Conservation (phyloP, 352 stramenopile species). For the Phytophthora foliorum region DNA sequence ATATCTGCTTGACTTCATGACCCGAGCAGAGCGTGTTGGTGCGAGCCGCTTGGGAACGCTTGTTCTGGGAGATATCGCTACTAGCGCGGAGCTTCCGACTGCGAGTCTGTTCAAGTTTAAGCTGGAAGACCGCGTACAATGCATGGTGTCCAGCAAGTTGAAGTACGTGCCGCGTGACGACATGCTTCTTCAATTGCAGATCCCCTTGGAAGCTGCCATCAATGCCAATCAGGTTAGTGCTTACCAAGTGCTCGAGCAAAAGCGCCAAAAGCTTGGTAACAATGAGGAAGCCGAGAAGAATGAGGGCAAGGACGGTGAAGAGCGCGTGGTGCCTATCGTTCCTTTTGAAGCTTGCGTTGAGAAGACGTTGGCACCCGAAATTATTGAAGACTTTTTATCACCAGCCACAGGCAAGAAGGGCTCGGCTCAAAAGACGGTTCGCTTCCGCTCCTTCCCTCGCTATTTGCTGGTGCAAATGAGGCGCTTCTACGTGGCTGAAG, state of each 20-base stretch:
- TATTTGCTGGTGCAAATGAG: conserved; percentile 98
- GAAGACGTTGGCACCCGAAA: conserved; percentile 89
- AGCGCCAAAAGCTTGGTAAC: conserved; percentile 88
- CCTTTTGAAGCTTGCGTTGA: conserved; percentile 96
- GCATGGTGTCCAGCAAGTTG: conserved; percentile 79
- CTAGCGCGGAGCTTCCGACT: conserved; percentile 62
- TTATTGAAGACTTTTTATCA: conserved; percentile 94
- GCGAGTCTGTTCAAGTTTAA: conserved; percentile 95
- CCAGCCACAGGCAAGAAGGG: conserved; percentile 82
- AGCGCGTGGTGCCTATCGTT: conserved; percentile 93
- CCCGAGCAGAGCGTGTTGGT: conserved; percentile 79
- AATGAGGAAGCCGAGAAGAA: conserved; percentile 41
- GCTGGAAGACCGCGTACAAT: conserved; percentile 87
- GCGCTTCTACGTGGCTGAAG: conserved; percentile 96
- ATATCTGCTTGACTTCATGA: conserved; percentile 95
- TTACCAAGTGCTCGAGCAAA: conserved; percentile 89
- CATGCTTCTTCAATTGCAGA: conserved; percentile 86
- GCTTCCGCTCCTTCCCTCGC: conserved; percentile 95
- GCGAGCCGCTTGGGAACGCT: conserved; percentile 61
- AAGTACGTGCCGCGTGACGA: conserved; percentile 90
- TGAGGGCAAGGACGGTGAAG: conserved; percentile 47
- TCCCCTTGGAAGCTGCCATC: conserved; percentile 87
- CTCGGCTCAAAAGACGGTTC: conserved; percentile 79
- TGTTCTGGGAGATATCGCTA: conserved; percentile 41
- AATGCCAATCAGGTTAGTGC: conserved; percentile 89